Evolutionary conservation across 2,329 filamentous ascomycete genomes (phyloP).

Genomic region (Pseudogymnoascus sp.): DNA sequence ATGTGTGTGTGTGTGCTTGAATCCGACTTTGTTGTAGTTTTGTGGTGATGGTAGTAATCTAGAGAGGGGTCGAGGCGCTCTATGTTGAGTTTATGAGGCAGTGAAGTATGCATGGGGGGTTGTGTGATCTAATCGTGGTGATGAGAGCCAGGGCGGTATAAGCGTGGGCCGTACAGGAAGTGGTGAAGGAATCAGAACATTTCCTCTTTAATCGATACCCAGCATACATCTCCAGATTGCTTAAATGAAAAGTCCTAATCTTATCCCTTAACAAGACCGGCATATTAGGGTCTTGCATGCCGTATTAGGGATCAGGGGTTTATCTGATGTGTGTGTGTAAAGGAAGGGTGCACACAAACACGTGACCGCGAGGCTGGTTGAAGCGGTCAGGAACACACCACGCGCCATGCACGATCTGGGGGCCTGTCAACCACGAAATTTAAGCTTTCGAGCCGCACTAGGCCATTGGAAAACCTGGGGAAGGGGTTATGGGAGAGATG

Average conservation of each 20-base stretch:
- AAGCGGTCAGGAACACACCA: not conserved
- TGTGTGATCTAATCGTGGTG: not conserved
- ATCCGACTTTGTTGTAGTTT: not conserved
- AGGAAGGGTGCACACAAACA: not conserved
- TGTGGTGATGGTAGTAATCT: not conserved
- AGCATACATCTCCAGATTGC: not conserved
- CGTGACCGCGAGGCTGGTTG: not conserved
- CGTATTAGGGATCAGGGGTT: not conserved
- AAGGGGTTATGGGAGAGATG: not conserved
- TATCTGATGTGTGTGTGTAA: not conserved
- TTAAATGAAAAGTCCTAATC: no score
- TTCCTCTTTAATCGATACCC: not conserved
- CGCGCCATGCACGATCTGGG: not conserved
- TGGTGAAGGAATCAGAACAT: not conserved
- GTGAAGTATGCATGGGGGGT: not conserved
- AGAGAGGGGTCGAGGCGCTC: no score
- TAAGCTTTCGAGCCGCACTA: conserved; percentile 14
- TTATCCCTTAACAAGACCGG: not conserved
- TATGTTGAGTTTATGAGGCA: not conserved
- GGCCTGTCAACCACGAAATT: not conserved
- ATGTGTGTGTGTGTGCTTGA: not conserved
- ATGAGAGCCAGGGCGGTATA: not conserved
- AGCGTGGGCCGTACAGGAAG: no score
- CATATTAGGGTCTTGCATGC: not conserved
- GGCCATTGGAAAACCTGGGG: not conserved